phyloP scores from a whole-genome alignment of 2,329 filamentous ascomycete genomes.

The Apiospora aurea region DNA sequence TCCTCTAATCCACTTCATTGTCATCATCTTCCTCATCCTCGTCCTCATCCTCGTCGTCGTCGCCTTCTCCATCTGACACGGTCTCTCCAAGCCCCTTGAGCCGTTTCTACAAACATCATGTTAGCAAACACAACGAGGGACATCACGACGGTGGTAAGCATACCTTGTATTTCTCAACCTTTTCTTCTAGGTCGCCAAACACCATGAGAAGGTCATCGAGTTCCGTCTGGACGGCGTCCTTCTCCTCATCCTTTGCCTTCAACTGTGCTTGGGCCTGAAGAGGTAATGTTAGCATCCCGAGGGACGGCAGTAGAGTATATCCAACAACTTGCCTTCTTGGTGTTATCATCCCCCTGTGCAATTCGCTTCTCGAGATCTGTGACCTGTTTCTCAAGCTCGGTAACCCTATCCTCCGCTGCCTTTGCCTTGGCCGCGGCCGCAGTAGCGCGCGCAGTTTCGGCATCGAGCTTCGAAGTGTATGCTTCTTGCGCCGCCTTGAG shows the following conservation, averaged over 20 bases:
- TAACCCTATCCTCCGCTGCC: conserved; percentile 53
- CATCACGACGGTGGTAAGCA: conserved; percentile 35
- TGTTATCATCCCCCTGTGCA: not conserved
- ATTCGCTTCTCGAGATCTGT: conserved; percentile 39
- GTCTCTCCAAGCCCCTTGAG: conserved; percentile 71
- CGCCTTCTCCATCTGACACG: conserved; percentile 80
- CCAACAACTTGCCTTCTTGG: conserved; percentile 1
- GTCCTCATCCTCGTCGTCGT: conserved; percentile 66
- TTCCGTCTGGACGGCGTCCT: conserved; percentile 71
- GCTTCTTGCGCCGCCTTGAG: conserved; percentile 58
- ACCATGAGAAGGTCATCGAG: conserved; percentile 84
- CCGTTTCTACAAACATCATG: conserved; percentile 52
- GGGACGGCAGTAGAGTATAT: conserved; percentile 20
- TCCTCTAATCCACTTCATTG: conserved; percentile 41
- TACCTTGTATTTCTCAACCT: conserved; percentile 78
- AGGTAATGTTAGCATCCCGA: conserved; percentile 29
- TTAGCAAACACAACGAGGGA: conserved; percentile 29
- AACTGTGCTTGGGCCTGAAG: conserved; percentile 38
- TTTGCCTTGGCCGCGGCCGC: conserved; percentile 38
- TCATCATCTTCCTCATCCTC: conserved; percentile 48
- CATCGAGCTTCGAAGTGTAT: conserved; percentile 49
- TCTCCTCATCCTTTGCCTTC: conserved; percentile 66
- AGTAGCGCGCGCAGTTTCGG: conserved; percentile 29
- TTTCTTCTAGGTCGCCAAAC: conserved; percentile 81
- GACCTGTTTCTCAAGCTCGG: conserved; percentile 59